Evolutionary conservation across 208 protist species (phyloP).

Genomic region (Trypanosoma mega): DNA sequence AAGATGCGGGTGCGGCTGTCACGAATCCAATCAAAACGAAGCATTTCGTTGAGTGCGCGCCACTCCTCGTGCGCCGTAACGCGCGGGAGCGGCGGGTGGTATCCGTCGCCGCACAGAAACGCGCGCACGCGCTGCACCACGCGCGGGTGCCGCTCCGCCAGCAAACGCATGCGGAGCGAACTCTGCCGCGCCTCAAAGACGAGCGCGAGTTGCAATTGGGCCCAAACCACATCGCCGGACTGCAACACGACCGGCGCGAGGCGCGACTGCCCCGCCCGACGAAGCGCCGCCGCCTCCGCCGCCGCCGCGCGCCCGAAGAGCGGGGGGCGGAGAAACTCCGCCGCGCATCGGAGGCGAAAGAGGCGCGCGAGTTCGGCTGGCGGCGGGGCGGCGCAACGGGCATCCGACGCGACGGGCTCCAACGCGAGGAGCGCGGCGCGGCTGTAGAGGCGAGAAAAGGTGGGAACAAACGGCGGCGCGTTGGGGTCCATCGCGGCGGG

Average conservation of each 20-base stretch:
- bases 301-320: too few relatives aligned
- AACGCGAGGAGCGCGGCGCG: slow-evolving; percentile 14
- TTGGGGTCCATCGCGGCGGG: slow-evolving; percentile 23
- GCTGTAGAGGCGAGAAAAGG: slow-evolving; percentile 25
- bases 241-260: slow-evolving; percentile 62
- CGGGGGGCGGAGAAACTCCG: slow-evolving; percentile 21
- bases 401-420: slow-evolving; percentile 9
- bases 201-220: slow-evolving; percentile 61
- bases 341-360: too few relatives aligned
- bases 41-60: slow-evolving; percentile 50
- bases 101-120: slow-evolving; percentile 84
- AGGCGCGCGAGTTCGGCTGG: too few relatives aligned
- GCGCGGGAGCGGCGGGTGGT: slow-evolving; percentile 70
- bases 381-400: slow-evolving; percentile 8
- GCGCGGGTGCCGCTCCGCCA: slow-evolving; percentile 61
- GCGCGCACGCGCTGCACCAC: slow-evolving; percentile 53
- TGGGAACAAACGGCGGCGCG: slow-evolving; percentile 22
- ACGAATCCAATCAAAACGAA: slow-evolving; percentile 84
- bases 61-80: slow-evolving; percentile 80
- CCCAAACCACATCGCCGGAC: slow-evolving; percentile 59
- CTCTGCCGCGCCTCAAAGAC: slow-evolving; percentile 82
- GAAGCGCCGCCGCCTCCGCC: slow-evolving; percentile 34
- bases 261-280: slow-evolving; percentile 36
- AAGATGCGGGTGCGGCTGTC: slow-evolving; percentile 85
- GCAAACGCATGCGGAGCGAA: slow-evolving; percentile 67